Base-by-base conservation (phyloP, 352 stramenopile genomes). In the Phytophthora chlamydospora region DNA sequence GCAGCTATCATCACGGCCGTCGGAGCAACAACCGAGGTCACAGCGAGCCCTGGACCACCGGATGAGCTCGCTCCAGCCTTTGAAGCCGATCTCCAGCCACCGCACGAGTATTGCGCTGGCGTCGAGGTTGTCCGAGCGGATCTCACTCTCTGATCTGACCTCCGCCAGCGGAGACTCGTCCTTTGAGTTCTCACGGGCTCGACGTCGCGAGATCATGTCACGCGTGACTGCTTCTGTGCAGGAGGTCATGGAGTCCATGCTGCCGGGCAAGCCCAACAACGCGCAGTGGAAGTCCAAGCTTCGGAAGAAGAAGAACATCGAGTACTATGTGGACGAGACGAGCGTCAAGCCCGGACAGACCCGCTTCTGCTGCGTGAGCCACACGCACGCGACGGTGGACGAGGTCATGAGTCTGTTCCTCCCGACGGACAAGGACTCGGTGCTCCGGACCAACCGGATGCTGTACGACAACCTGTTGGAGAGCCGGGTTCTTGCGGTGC, bases 381-480 rank as follows among this genome's bases (percentile, higher is more conserved):
- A 82, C 57, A 81, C 71, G 11, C 48, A 53, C 35, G 74, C 76
- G 0, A 44, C 50, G 6, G 58, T 73, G 24, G 65, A 75, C 47
- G 76, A 86, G 9, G 24, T 82, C 13, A 75, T 86, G 65, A 24
- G 61, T 42, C 71, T 83, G 2, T 86, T 81, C 45, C 38, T 79
- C 6, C 58, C 74, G 19, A 64, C 65, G 14, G 69, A 81, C 24
- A 71, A 73, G 4, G 58, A 75, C 3, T 62, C 74, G 6, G 36
- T 83, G 62, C 62, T 75, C 24, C 67, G 62, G 27, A 75, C 80
- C 56, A 71, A 75, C 61, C 71, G 75, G 33, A 27, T 86, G 40
- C 13, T 83, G 27, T 78, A 76, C 45, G 66, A 83, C 41, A 81
- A 80, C 46, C 34, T 86, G n/a, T 47, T 82, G 13, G 68, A 81